Percentiles rank a stretch among this genome's conserved stretches.
Evolutionary conservation across 768 basidiomycete species (phyloP).

Genomic region (Termitomyces sp.): DNA sequence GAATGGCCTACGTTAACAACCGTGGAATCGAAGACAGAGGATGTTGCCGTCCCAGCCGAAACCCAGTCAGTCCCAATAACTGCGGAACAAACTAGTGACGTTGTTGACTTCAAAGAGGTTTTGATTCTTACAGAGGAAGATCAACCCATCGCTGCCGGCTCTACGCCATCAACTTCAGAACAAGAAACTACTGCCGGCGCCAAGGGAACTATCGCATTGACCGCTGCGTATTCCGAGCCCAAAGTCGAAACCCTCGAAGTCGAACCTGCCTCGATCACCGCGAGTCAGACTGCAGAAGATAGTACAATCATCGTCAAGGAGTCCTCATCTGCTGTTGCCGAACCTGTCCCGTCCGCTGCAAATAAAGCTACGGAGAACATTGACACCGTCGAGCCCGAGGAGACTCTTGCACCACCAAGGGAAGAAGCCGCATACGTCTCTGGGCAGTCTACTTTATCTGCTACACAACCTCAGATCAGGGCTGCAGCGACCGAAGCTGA

Average conservation of each 20-base stretch:
- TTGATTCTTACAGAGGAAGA: neutral
- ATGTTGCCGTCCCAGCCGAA: neutral
- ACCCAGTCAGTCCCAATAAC: neutral
- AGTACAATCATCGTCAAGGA: neutral
- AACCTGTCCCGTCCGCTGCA: neutral
- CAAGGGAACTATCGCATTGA: neutral
- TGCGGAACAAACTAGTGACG: neutral
- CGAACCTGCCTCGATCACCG: neutral
- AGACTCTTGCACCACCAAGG: neutral
- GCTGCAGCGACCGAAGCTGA: neutral
- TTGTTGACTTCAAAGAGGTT: neutral
- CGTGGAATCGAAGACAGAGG: neutral
- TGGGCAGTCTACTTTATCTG: neutral
- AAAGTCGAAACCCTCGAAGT: neutral
- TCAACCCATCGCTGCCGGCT: neutral
- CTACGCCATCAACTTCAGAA: too few relatives aligned
- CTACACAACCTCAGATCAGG: neutral
- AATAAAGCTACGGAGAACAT: neutral
- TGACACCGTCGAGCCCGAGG: neutral
- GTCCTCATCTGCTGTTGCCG: neutral
- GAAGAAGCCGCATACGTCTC: neutral
- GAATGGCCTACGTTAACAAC: neutral
- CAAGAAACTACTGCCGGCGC: neutral
- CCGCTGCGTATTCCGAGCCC: neutral
- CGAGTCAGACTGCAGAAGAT: neutral